Evolutionary conservation across 352 stramenopile genomes (phyloP).

Genomic region (Phytophthora hybrid): DNA sequence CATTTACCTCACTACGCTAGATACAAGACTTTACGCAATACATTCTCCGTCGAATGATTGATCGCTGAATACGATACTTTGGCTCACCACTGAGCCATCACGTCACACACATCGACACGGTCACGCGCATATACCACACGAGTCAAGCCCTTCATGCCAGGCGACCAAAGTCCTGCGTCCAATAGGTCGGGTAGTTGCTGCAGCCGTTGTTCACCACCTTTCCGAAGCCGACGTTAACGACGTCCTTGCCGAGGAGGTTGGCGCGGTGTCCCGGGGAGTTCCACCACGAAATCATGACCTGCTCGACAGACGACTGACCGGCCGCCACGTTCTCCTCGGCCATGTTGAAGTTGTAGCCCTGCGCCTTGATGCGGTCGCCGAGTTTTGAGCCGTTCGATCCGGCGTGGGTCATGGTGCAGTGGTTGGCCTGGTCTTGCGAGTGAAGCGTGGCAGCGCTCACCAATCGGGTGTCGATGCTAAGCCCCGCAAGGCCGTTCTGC

Average conservation of each 20-base stretch:
- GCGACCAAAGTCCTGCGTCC: slow-evolving; percentile 49
- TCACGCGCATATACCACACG: slow-evolving; percentile 7
- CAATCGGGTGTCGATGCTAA: slow-evolving; percentile 53
- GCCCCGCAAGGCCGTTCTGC: slow-evolving; percentile 37
- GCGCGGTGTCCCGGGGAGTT: slow-evolving; percentile 54
- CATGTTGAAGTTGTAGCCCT: slow-evolving; percentile 47
- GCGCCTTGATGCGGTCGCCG: slow-evolving; percentile 40
- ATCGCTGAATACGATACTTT: slow-evolving; percentile 17
- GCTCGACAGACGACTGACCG: slow-evolving; percentile 44
- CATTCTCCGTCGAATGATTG: slow-evolving; percentile 9
- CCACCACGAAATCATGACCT: slow-evolving; percentile 63
- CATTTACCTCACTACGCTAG: background rate
- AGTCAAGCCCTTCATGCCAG: slow-evolving; percentile 15
- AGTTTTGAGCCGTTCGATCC: slow-evolving; percentile 45
- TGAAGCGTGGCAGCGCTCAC: slow-evolving; percentile 44
- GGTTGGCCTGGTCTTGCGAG: slow-evolving; percentile 52
- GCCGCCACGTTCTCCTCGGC: slow-evolving; percentile 62
- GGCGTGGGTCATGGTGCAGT: slow-evolving; percentile 53
- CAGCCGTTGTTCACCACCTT: slow-evolving; percentile 37
- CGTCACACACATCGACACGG: slow-evolving; percentile 13
- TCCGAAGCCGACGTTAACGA: slow-evolving; percentile 42
- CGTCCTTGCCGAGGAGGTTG: slow-evolving; percentile 49
- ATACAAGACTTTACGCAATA: background rate
- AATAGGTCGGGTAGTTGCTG: slow-evolving; percentile 41
- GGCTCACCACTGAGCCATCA: slow-evolving; percentile 29